phyloP scores from a whole-genome alignment of 2,329 filamentous ascomycete genomes.

The Cytospora schulzeri region DNA sequence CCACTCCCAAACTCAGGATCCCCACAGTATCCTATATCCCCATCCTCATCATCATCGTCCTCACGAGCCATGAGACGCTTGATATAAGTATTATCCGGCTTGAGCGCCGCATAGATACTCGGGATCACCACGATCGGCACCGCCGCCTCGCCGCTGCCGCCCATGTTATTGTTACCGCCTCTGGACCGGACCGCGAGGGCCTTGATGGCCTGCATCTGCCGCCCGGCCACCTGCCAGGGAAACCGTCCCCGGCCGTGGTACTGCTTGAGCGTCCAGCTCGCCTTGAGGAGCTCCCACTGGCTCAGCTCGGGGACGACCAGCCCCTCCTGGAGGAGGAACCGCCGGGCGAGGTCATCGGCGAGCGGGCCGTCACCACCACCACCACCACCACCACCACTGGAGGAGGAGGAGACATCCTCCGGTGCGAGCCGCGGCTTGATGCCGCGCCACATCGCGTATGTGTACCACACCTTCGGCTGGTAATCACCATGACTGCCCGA shows the following conservation, averaged over 20 bases:
- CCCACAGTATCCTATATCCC: not conserved
- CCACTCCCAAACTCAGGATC: not conserved
- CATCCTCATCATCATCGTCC: conserved; percentile 9
- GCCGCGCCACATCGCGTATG: conserved; percentile 46
- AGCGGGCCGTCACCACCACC: too few species aligned
- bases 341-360: not conserved
- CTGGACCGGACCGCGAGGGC: conserved; percentile 32
- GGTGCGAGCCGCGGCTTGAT: conserved; percentile 41
- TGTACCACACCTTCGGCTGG: conserved; percentile 35
- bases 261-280: conserved; percentile 49
- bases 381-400: too few species aligned
- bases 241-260: conserved; percentile 40
- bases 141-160: too few species aligned
- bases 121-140: conserved; percentile 40
- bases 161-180: too few species aligned
- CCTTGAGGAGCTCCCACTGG: conserved; percentile 54
- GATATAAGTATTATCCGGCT: conserved; percentile 39
- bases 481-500: conserved; percentile 27
- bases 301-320: conserved; percentile 36
- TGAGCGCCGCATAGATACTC: conserved; percentile 40
- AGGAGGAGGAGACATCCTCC: not conserved
- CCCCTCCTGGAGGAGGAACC: conserved; percentile 29
- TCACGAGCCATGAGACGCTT: conserved; percentile 28
- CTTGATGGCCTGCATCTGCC: conserved; percentile 53
- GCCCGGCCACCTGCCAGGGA: conserved; percentile 52